Evolutionary conservation across 345 rosid genomes (phyloP).

Genomic region (Nasturtium officinale): DNA sequence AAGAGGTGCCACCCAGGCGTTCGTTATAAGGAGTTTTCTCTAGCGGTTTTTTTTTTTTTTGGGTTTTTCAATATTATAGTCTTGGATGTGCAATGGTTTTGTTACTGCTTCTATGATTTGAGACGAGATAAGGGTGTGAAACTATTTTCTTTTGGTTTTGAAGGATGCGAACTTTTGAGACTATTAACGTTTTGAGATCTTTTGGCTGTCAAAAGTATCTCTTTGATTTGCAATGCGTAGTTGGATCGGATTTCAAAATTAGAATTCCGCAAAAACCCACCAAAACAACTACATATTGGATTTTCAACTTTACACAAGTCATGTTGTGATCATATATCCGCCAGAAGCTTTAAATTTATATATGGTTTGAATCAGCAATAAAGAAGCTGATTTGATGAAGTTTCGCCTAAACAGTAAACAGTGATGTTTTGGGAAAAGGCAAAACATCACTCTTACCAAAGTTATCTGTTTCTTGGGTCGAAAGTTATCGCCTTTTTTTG

Average conservation of each 20-base stretch:
- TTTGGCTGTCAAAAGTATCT: slow-evolving; percentile 1
- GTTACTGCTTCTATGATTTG: neutral
- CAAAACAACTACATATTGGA: neutral
- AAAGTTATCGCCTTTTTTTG: slow-evolving; percentile 5
- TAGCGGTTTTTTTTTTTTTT: too few species aligned
- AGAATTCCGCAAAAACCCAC: neutral
- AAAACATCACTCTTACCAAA: too few species aligned
- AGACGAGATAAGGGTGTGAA: slow-evolving; percentile 1
- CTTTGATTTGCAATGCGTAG: neutral
- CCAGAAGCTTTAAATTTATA: neutral
- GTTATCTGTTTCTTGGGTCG: slow-evolving; percentile 1
- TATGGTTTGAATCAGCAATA: slow-evolving; percentile 48
- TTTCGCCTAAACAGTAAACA: slow-evolving; percentile 78
- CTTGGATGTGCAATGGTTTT: slow-evolving; percentile 11
- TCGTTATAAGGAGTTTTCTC: neutral
- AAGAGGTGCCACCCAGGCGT: neutral
- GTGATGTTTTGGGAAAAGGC: slow-evolving; percentile 64
- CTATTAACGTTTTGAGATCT: slow-evolving; percentile 13
- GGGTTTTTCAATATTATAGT: too few species aligned
- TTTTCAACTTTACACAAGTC: neutral
- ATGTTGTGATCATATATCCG: slow-evolving; percentile 21
- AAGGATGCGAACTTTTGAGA: neutral
- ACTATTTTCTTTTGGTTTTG: neutral
- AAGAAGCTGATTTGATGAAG: slow-evolving; percentile 65
- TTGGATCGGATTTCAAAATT: neutral